phyloP scores from a whole-genome alignment of 2,329 filamentous ascomycete species.

The Pyricularia sp. region DNA sequence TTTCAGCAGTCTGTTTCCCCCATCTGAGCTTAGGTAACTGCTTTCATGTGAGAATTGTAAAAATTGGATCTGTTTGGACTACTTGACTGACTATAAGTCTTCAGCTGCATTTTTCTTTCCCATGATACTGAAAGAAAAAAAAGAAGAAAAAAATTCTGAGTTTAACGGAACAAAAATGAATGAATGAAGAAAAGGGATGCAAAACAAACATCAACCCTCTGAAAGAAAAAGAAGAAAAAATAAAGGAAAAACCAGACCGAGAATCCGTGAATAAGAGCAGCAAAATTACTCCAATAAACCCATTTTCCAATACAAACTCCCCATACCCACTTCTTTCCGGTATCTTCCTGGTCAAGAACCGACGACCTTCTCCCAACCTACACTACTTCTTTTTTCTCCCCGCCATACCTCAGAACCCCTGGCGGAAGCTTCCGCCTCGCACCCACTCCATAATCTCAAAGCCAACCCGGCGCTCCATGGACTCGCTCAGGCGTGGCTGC shows the following conservation, averaged over 20 bases:
- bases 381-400: not conserved
- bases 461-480: conserved; percentile 57
- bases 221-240: not conserved
- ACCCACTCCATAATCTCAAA: conserved; percentile 88
- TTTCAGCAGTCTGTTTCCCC: too few relatives aligned
- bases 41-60: not conserved
- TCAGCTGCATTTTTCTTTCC: not conserved
- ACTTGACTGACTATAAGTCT: not conserved
- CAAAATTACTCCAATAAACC: not conserved
- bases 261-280: not conserved
- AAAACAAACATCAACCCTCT: not conserved
- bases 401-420: not conserved
- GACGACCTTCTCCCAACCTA: not conserved
- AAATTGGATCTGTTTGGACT: not conserved
- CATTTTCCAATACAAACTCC: not conserved
- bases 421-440: conserved; percentile 28
- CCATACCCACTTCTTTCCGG: not conserved
- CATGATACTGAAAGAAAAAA: not conserved
- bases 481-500: conserved; percentile 43
- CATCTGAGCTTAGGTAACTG: too few relatives aligned
- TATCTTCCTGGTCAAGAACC: not conserved
- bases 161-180: not conserved
- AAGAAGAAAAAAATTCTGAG: not conserved
- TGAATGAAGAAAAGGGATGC: not conserved
- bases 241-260: not conserved